Conservation (phyloP, 305 asterid genomes). For the Rubia balearica region DNA sequence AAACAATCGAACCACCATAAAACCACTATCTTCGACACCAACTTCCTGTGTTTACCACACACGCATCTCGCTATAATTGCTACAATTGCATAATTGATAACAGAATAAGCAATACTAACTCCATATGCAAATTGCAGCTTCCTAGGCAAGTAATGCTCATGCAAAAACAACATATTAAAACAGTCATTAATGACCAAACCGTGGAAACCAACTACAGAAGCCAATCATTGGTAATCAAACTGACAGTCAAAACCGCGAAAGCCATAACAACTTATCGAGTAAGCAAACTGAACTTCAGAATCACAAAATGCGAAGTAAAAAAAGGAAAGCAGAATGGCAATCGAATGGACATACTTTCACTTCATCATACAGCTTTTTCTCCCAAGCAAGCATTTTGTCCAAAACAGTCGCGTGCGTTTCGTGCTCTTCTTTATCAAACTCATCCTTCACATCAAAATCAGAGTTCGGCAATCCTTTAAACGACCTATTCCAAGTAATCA, state of each 20-base stretch:
- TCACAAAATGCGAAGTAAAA: not conserved
- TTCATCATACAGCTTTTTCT: conserved; percentile 97
- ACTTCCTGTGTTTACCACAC: not conserved
- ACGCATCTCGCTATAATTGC: not conserved
- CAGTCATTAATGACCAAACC: not conserved
- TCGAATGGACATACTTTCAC: conserved; percentile 58
- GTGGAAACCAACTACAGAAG: not conserved
- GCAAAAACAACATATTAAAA: not conserved
- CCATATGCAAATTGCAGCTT: not conserved
- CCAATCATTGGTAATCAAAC: not conserved
- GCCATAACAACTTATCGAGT: not conserved
- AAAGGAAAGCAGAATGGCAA: not conserved
- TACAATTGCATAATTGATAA: no score
- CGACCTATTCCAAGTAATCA: conserved; percentile 96
- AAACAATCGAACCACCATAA: not conserved
- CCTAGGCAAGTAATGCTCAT: not conserved
- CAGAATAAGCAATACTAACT: not conserved
- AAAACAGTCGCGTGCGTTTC: conserved; percentile 98
- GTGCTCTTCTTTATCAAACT: conserved; percentile 83
- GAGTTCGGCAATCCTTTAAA: conserved; percentile 56
- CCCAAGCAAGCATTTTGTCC: conserved; percentile 99
- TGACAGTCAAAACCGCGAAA: not conserved
- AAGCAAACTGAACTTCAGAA: not conserved
- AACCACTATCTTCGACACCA: not conserved
- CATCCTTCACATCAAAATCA: conserved; percentile 61